Conservation (phyloP, 2,329 filamentous ascomycete species). For the Alternaria sp. region DNA sequence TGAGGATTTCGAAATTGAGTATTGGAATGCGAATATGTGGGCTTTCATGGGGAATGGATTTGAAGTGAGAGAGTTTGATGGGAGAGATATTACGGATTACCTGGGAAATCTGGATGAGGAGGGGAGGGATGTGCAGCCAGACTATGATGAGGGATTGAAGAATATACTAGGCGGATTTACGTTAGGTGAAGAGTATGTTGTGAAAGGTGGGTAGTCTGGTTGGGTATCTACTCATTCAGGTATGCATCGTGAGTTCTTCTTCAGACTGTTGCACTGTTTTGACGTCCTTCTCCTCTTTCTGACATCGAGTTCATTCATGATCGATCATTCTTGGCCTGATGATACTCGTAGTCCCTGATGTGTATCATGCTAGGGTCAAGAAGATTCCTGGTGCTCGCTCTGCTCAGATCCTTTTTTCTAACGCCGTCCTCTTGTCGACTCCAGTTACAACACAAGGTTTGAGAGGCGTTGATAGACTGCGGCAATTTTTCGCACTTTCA, state of each 20-base stretch:
- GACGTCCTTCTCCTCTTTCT: neutral
- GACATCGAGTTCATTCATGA: neutral
- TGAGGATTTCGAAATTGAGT: slow-evolving; percentile 36
- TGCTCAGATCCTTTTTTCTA: neutral
- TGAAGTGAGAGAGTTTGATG: slow-evolving; percentile 56
- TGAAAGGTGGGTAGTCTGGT: slow-evolving; percentile 21
- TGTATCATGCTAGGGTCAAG: neutral
- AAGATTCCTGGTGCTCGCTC: neutral
- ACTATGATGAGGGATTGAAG: slow-evolving; percentile 52
- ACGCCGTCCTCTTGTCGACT: neutral
- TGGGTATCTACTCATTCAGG: neutral
- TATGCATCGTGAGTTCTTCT: neutral
- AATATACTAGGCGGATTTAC: slow-evolving; percentile 49
- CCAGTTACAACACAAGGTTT: neutral
- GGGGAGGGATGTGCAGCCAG: slow-evolving; percentile 52
- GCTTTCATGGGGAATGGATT: slow-evolving; percentile 47
- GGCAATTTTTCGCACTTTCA: neutral
- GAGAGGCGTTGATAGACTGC: neutral
- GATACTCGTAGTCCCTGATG: no score
- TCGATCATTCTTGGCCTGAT: no score
- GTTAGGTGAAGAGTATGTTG: slow-evolving; percentile 37
- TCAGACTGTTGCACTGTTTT: neutral
- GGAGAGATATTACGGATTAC: slow-evolving; percentile 58
- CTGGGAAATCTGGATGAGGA: slow-evolving; percentile 50
- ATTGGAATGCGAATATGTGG: slow-evolving; percentile 30